Evolutionary conservation across 179 eudicot genomes (phyloP), one percentile per base, ranked within the genome.

Genomic region (Amaranthus tricolor): DNA sequence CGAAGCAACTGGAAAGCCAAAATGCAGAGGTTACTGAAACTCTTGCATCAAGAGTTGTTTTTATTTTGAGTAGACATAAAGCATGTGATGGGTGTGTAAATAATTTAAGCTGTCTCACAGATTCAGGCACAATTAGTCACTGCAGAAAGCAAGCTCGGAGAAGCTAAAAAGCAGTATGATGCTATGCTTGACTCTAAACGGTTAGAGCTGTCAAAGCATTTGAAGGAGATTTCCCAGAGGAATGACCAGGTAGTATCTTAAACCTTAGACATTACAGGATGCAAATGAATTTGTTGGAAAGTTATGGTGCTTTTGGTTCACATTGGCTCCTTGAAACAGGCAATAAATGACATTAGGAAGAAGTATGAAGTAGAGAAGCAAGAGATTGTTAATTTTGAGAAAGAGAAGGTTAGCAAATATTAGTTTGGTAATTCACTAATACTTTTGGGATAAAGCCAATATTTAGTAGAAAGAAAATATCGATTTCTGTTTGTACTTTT

Each of bases 141-240:
- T 65, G 84, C 95, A 79, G 98, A 93, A 78, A 82, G 74, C 70
- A 95, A 87, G 84, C 89, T 90, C 68, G 78, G 82, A 47, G 97
- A 95, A 79, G 92, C 97, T 68, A 93, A 84, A 85, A 85, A 88
- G 81, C 93, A 93, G 71, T 88, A 93, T 71, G 88, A 93, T 83
- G 82, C 82, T 76, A 90, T 93, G 97, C 89, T 95, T 75, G 96
- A 90, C 44, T 85, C 88, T 69, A 93, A 95, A 83, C 95, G 89
- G 66, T 81, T 85, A 62, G 99, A 93, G 84, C 74, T 95, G 54
- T 89, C 97, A 24, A 93, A 85, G 86, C 97, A 93, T 82, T 82
- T 95, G 82, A 95, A 95, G 84, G 99, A 95, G 81, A 85, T 93
- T 56, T 95, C 97, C 66, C 95, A 86, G 80, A 88, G 83, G 87